Evolutionary conservation across 129 eudicot species (phyloP).

Genomic region (Helichrysum umbraculigerum): DNA sequence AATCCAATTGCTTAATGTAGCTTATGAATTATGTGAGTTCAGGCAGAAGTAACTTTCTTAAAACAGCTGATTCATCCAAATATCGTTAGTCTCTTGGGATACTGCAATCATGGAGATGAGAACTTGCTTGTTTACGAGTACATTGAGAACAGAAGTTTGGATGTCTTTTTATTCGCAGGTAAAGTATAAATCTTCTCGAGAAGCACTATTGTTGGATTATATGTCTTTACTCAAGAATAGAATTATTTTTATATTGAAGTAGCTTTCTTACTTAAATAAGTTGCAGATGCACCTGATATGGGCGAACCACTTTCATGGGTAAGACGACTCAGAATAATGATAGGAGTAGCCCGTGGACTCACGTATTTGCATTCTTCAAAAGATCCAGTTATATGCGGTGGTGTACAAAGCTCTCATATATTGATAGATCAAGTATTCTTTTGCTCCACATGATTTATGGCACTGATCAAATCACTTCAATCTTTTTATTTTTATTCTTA

Average conservation of each 20-base stretch:
- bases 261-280: background rate
- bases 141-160: slow-evolving; percentile 29
- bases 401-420: slow-evolving; percentile 26
- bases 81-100: slow-evolving; percentile 35
- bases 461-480: background rate
- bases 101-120: slow-evolving; percentile 24
- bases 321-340: slow-evolving; percentile 29
- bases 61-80: slow-evolving; percentile 27
- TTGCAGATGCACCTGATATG: slow-evolving; percentile 10
- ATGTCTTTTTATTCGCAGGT: slow-evolving; percentile 16
- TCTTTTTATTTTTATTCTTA: background rate
- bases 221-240: background rate
- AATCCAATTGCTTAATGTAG: too few relatives aligned
- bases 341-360: slow-evolving; percentile 31
- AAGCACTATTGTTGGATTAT: background rate
- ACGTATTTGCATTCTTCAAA: slow-evolving; percentile 12
- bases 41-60: slow-evolving; percentile 23
- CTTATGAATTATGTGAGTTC: slow-evolving; percentile 6
- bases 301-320: slow-evolving; percentile 25
- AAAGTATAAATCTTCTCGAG: background rate
- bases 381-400: slow-evolving; percentile 16
- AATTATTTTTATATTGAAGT: background rate
- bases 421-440: slow-evolving; percentile 25
- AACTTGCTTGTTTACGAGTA: slow-evolving; percentile 40
- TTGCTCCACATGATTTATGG: background rate